Conservation (phyloP, 1,284 basidiomycete genomes). For the Ustilago lituana region DNA sequence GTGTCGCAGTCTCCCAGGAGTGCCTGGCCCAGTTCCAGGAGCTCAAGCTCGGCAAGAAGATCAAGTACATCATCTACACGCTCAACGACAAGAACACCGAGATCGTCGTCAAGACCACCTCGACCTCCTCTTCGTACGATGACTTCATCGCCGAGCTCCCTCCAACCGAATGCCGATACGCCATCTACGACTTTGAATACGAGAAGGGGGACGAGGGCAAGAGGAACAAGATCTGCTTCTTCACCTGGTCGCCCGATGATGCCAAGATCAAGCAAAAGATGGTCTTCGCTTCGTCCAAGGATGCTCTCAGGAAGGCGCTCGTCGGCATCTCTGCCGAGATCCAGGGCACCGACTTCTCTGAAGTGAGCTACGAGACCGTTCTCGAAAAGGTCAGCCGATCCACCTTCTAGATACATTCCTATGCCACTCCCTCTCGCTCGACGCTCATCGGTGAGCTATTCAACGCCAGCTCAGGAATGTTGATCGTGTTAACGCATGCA, state of each 20-base stretch:
- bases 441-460: background rate
- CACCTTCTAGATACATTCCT: conserved; percentile 34
- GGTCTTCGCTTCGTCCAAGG: conserved; percentile 91
- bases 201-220: conserved; percentile 80
- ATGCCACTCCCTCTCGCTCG: background rate
- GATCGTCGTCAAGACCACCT: conserved; percentile 66
- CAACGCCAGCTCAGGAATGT: too few species aligned
- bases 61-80: conserved; percentile 87
- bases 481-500: too few species aligned
- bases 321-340: conserved; percentile 80
- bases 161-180: conserved; percentile 82
- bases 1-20: conserved; percentile 74
- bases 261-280: conserved; percentile 93
- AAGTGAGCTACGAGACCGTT: conserved; percentile 77
- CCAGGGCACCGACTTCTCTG: conserved; percentile 84
- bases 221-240: conserved; percentile 90
- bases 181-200: conserved; percentile 90
- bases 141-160: conserved; percentile 82
- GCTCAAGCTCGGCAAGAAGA: conserved; percentile 84
- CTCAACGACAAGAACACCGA: conserved; percentile 77
- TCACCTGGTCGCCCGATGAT: conserved; percentile 86
- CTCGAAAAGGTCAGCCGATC: conserved; percentile 30
- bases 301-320: conserved; percentile 79
- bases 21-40: conserved; percentile 77
- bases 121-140: conserved; percentile 74